Conservation (phyloP, 129 eudicot genomes). For the Scalesia atractyloides region DNA sequence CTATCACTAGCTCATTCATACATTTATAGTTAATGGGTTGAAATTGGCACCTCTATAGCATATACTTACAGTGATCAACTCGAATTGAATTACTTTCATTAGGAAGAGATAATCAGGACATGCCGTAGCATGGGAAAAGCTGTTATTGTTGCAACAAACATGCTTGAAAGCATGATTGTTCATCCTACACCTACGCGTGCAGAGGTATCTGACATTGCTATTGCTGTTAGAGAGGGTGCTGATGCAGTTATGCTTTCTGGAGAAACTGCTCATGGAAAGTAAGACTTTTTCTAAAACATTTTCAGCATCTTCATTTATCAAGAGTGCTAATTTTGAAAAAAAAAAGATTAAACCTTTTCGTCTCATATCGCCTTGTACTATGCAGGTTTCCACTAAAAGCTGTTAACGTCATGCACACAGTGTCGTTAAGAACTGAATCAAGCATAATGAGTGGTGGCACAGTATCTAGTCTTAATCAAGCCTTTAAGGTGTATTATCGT, state of each 20-base stretch:
- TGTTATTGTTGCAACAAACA: constrained; percentile 93
- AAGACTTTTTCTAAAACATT: constrained; percentile 19
- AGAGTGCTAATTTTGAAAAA: not conserved
- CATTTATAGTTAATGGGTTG: not conserved
- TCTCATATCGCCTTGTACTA: not conserved
- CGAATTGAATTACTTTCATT: constrained; percentile 12
- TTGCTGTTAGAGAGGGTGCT: constrained; percentile 96
- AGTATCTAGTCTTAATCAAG: constrained; percentile 68
- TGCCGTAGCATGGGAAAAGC: constrained; percentile 99
- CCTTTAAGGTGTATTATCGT: constrained; percentile 60
- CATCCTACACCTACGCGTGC: constrained; percentile 99
- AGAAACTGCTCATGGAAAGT: constrained; percentile 99
- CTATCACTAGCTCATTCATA: not conserved
- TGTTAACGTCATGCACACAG: constrained; percentile 96
- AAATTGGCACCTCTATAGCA: not conserved
- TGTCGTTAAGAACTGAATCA: constrained; percentile 86
- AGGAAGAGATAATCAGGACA: constrained; percentile 90
- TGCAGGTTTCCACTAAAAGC: constrained; percentile 96
- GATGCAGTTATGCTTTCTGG: constrained; percentile 99
- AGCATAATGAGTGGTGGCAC: constrained; percentile 70
- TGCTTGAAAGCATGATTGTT: constrained; percentile 98
- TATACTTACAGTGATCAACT: constrained; percentile 20
- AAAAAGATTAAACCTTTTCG: not conserved
- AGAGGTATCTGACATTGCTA: constrained; percentile 96
- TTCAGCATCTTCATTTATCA: constrained; percentile 9